Evolutionary conservation across 768 basidiomycete species (phyloP).

Genomic region (Kwoniella pini): DNA sequence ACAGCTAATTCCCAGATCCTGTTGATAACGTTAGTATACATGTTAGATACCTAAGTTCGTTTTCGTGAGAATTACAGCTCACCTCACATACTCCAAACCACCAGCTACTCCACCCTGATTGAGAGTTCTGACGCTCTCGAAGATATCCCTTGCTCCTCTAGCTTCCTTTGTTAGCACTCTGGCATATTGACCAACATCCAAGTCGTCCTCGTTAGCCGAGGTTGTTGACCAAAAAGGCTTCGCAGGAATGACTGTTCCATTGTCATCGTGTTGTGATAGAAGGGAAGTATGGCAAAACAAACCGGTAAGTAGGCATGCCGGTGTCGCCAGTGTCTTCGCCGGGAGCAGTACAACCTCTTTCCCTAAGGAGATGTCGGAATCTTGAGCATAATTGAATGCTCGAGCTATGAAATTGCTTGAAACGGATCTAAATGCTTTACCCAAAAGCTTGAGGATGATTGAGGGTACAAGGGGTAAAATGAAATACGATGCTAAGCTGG

Average conservation of each 20-base stretch:
- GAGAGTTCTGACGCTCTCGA: constrained; percentile 38
- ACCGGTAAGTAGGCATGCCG: constrained; percentile 19
- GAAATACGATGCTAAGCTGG: constrained; percentile 14
- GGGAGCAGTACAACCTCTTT: constrained; percentile 16
- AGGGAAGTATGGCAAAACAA: constrained; percentile 25
- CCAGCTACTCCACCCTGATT: constrained; percentile 32
- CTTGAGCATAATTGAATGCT: background rate
- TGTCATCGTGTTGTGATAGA: background rate
- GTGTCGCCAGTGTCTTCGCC: constrained; percentile 18
- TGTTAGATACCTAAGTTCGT: no score
- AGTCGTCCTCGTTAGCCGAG: background rate
- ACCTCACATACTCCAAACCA: constrained; percentile 41
- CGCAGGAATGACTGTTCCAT: constrained; percentile 19
- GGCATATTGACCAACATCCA: constrained; percentile 35
- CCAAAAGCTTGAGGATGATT: constrained; percentile 16
- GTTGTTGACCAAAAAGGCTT: constrained; percentile 25
- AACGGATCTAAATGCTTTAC: constrained; percentile 7
- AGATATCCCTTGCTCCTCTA: constrained; percentile 39
- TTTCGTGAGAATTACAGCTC: constrained; percentile 13
- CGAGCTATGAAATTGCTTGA: constrained; percentile 3
- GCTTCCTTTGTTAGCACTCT: constrained; percentile 35
- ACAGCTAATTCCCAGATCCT: constrained; percentile 47
- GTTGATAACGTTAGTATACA: no score
- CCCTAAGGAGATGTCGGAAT: constrained; percentile 9
- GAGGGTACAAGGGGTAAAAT: constrained; percentile 17